These are phyloP conservation scores for Ascochyta rabiei DNA, from an alignment of 2,329 filamentous ascomycete species.

Conservation along the genomic window DNA sequence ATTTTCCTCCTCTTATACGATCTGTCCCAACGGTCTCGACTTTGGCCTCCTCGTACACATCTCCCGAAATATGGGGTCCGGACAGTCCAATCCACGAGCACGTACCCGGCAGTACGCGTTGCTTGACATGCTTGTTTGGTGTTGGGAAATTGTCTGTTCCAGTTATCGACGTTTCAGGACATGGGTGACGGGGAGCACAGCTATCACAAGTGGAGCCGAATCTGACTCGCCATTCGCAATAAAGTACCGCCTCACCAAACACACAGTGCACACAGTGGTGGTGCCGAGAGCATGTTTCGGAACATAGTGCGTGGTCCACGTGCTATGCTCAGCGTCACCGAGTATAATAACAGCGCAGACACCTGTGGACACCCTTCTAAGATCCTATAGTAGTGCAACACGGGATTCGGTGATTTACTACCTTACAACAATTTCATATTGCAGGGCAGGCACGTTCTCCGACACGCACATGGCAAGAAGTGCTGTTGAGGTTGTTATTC, in stretches of 20 bases:
- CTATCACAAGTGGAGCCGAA: slow-evolving; percentile 3
- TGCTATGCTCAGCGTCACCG: background rate
- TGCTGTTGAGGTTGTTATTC: no score
- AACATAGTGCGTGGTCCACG: background rate
- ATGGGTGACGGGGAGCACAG: slow-evolving; percentile 6
- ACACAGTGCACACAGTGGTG: no score
- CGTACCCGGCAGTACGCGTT: slow-evolving; percentile 5
- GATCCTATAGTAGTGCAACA: no score
- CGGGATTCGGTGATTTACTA: no score
- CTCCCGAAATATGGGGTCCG: slow-evolving; percentile 3
- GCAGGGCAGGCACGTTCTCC: no score
- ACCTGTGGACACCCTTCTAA: no score
- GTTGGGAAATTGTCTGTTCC: slow-evolving; percentile 11
- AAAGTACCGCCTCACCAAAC: background rate
- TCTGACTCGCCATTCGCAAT: slow-evolving; percentile 3
- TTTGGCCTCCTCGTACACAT: background rate
- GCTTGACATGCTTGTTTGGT: slow-evolving; percentile 3
- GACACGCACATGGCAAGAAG: no score
- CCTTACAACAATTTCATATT: no score
- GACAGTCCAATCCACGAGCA: background rate
- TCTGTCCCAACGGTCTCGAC: background rate
- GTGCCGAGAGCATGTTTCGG: background rate
- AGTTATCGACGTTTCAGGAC: slow-evolving; percentile 11
- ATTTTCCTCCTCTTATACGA: background rate
- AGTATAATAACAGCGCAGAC: no score